Evolutionary conservation across 257 asterid species (phyloP), one percentile per base, ranked within the genome.

Genomic region (Plantago elongata): DNA sequence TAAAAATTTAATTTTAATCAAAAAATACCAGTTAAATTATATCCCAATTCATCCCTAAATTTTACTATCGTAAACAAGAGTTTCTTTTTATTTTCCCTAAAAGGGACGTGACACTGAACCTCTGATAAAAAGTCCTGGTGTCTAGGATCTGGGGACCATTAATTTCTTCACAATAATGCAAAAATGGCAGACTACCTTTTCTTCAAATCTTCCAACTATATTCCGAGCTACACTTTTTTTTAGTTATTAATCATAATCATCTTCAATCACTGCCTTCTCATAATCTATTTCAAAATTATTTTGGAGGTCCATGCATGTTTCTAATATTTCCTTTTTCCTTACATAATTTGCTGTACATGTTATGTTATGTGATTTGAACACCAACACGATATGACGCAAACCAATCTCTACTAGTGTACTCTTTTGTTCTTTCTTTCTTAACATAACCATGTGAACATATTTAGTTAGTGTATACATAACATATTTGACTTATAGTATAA

Each of bases 131-230:
- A 70, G 63, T 63, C 49, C 62, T 57, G 51, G 54, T 69, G 76
- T 74, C 81, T 76, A 65, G 81, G 83, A 80, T 77, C 69, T 55
- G 60, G 78, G 86, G 90, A 83, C 87, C 87, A 80, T 80, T 76
- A 42, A 74, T 66, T 67, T 69, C 40, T 34, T 5, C 5, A 1
- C 72, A 74, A 75, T 68, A 68, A 75, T 75, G 67, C 56, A 68
- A 63, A 70, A 66, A 22, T 14, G 66, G 40, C 40, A 34, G 40
- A 7, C 42, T 15, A 51, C 56, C 63, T 58, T 60, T 67, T 42
- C 16, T 47, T 47, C 51, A 47, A 34, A 30, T 17, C 3, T 29
- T 57, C 61, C 11, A 57, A 57, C 61, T 13, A 56, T 49, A 49
- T 13, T 49, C 27, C 27, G 3, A 12, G 14, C 13, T n/a, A 7